Conservation (phyloP, 768 basidiomycete species). For the Tylopilus sp. region DNA sequence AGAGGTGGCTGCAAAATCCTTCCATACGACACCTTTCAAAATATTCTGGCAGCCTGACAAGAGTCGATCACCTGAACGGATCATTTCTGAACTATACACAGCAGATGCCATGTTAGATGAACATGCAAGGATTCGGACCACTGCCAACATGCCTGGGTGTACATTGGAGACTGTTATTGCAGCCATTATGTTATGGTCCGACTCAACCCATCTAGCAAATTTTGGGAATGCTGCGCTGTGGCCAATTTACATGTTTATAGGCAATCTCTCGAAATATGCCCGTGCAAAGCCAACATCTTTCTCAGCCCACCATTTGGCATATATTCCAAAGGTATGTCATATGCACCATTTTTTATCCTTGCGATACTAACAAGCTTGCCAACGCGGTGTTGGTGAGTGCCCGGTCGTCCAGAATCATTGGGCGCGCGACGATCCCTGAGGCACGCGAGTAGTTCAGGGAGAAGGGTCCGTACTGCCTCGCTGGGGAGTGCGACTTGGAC, state of each 20-base stretch:
- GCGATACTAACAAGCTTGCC: no score
- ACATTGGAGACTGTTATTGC: slow-evolving; percentile 3
- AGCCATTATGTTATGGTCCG: slow-evolving; percentile 23
- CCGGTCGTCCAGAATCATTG: no score
- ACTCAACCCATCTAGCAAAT: slow-evolving; percentile 20
- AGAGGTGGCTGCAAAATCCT: slow-evolving; percentile 7
- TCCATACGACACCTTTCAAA: slow-evolving; percentile 18
- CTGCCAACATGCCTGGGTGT: not conserved
- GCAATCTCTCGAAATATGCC: slow-evolving; percentile 3
- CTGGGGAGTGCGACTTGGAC: no score
- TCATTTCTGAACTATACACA: not conserved
- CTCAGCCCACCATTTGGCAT: not conserved
- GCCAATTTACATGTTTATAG: slow-evolving; percentile 13
- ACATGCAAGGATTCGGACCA: not conserved
- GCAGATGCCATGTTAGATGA: not conserved
- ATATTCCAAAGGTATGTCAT: not conserved
- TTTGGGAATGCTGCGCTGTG: slow-evolving; percentile 16
- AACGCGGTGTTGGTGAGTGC: no score
- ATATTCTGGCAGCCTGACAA: no score
- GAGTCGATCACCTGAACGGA: not conserved
- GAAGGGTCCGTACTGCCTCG: no score
- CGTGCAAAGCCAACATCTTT: not conserved
- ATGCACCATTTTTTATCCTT: no score
- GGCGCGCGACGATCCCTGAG: no score
- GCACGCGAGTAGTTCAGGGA: no score